These are phyloP conservation scores for Metschnikowia corniflorae DNA, from an alignment of 805 yeast species.

Conservation along the genomic window DNA sequence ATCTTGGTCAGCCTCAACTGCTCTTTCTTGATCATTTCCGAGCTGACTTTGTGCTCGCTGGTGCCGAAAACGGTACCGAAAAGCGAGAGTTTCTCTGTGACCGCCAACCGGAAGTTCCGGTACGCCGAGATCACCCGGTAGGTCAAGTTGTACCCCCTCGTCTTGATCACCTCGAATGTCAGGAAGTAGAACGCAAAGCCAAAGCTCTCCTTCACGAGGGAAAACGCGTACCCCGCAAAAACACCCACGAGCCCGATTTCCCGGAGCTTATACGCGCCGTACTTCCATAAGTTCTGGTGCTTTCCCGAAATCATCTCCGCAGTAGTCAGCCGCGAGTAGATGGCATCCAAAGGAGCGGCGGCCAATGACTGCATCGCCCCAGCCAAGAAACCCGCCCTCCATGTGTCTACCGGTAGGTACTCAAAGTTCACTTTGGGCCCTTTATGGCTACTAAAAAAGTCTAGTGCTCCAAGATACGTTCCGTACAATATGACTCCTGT, in stretches of 20 bases:
- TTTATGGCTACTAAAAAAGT: conserved; percentile 21
- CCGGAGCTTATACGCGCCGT: conserved; percentile 62
- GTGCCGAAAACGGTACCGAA: conserved; percentile 13
- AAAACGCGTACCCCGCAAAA: conserved; percentile 83
- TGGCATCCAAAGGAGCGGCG: conserved; percentile 92
- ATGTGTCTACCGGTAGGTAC: conserved; percentile 47
- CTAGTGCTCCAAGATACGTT: conserved; percentile 61
- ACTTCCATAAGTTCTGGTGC: conserved; percentile 72
- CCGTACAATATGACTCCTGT: conserved; percentile 85
- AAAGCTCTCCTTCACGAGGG: conserved; percentile 70
- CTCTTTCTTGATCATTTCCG: conserved; percentile 24
- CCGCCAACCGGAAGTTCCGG: conserved; percentile 35
- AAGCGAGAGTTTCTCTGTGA: conserved; percentile 20
- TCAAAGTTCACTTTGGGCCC: conserved; percentile 9
- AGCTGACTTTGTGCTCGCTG: conserved; percentile 12
- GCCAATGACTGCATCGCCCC: conserved; percentile 86
- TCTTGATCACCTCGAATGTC: conserved; percentile 75
- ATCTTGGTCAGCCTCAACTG: conserved; percentile 42
- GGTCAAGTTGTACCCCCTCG: conserved; percentile 53
- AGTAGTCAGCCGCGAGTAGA: conserved; percentile 75
- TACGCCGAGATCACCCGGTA: conserved; percentile 43
- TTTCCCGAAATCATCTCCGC: conserved; percentile 66
- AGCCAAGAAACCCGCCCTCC: conserved; percentile 79
- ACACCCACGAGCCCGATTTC: conserved; percentile 81
- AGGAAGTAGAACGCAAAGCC: conserved; percentile 85